Percentiles rank a stretch among this genome's conserved stretches.
Conservation (phyloP, 345 rosid genomes). For the Jatropha curcas region DNA sequence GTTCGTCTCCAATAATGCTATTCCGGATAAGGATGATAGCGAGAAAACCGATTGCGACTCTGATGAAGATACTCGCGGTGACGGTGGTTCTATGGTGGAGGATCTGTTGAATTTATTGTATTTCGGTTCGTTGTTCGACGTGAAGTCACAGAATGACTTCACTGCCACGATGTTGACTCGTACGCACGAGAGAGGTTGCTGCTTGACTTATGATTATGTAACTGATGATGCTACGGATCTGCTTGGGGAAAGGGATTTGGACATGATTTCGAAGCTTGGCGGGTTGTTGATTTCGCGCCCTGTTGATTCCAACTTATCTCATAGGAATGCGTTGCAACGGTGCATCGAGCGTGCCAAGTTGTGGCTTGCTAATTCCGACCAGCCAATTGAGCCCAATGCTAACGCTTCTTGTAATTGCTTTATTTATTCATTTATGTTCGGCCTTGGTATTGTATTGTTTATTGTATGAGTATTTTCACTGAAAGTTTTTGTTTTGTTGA, state of each 20-base stretch:
- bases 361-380: slow-evolving; percentile 72
- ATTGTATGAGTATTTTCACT: not conserved
- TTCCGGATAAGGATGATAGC: not conserved
- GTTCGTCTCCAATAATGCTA: not conserved
- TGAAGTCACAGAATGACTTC: slow-evolving; percentile 75
- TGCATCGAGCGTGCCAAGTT: slow-evolving; percentile 73
- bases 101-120: slow-evolving; percentile 81
- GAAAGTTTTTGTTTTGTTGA: slow-evolving; percentile 1
- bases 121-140: slow-evolving; percentile 79
- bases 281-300: slow-evolving; percentile 77
- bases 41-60: not conserved
- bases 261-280: slow-evolving; percentile 62
- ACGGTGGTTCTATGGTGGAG: slow-evolving; percentile 33
- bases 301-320: slow-evolving; percentile 67
- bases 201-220: slow-evolving; percentile 86
- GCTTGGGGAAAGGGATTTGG: slow-evolving; percentile 82
- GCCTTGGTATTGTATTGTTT: slow-evolving; percentile 2
- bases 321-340: slow-evolving; percentile 69
- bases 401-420: slow-evolving; percentile 53
- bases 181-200: slow-evolving; percentile 85
- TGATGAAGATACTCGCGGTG: slow-evolving; percentile 11
- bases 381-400: slow-evolving; percentile 54
- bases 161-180: slow-evolving; percentile 75
- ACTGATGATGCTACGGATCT: slow-evolving; percentile 92
- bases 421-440: not conserved